These are phyloP conservation scores for Carex pumila DNA, from an alignment of 176 grass and related monocot species.

Conservation along the genomic window DNA sequence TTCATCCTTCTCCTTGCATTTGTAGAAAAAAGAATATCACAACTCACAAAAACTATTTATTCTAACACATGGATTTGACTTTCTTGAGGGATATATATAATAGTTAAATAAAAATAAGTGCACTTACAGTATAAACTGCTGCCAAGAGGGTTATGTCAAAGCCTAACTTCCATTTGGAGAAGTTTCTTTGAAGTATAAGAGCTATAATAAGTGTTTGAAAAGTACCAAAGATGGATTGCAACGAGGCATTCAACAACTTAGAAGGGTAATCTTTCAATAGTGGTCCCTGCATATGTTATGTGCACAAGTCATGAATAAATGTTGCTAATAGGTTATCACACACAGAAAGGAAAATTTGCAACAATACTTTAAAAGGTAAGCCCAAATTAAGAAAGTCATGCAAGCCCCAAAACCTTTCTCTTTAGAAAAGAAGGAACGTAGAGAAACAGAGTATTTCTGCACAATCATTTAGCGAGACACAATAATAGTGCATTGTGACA, in stretches of 20 bases:
- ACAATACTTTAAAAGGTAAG: neutral
- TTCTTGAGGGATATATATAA: neutral
- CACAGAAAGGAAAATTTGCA: neutral
- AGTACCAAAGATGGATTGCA: slow-evolving; percentile 53
- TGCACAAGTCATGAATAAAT: neutral
- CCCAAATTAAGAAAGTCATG: neutral
- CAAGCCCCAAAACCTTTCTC: no score
- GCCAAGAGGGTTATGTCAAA: slow-evolving; percentile 36
- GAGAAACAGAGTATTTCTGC: no score
- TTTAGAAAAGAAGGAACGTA: no score
- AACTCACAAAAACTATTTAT: neutral
- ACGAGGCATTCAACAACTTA: slow-evolving; percentile 56
- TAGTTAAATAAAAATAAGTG: neutral
- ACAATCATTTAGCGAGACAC: neutral
- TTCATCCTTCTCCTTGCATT: neutral
- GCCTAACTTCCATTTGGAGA: slow-evolving; percentile 60
- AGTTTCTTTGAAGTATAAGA: slow-evolving; percentile 50
- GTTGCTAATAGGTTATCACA: neutral
- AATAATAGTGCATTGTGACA: neutral
- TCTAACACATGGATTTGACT: neutral
- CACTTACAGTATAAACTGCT: slow-evolving; percentile 44
- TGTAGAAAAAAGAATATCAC: neutral
- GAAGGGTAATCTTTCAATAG: slow-evolving; percentile 62
- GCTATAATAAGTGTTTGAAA: slow-evolving; percentile 51
- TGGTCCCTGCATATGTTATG: slow-evolving; percentile 18